Evolutionary conservation across 106 monocot genomes (phyloP).

Genomic region (Narthecium ossifragum): DNA sequence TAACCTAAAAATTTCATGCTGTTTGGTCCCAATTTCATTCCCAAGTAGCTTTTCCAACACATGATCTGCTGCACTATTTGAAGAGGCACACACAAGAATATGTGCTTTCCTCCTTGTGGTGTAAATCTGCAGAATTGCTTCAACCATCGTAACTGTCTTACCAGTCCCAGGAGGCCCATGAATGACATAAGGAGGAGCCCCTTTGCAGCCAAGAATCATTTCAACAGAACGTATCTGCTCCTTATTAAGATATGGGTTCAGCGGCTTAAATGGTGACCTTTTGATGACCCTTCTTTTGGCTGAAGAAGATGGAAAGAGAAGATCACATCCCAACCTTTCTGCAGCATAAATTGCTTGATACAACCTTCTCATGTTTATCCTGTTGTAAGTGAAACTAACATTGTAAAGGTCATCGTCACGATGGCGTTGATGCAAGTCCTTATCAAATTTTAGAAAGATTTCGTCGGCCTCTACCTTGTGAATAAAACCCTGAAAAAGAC

Average conservation of each 20-base stretch:
- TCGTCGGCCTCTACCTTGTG: conserved; percentile 87
- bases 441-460: conserved; percentile 66
- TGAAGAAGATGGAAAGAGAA: conserved; percentile 62
- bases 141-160: conserved; percentile 81
- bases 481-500: conserved; percentile 68
- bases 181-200: conserved; percentile 82
- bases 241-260: conserved; percentile 50
- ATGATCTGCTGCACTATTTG: conserved; percentile 92
- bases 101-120: conserved; percentile 25
- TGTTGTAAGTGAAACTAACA: conserved; percentile 87
- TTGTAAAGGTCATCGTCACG: conserved; percentile 47
- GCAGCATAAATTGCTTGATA: conserved; percentile 69
- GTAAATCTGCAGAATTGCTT: conserved; percentile 71
- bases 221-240: conserved; percentile 63
- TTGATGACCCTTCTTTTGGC: conserved; percentile 25
- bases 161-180: conserved; percentile 97
- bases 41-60: conserved; percentile 61
- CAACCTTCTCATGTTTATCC: conserved; percentile 64
- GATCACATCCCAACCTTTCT: conserved; percentile 30
- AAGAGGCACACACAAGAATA: conserved; percentile 87
- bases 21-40: conserved; percentile 23
- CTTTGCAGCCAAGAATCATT: conserved; percentile 82
- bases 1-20: conserved; percentile 62
- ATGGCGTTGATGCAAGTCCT: conserved; percentile 39
- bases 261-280: conserved; percentile 21